Conservation (phyloP, 306 rosid genomes). For the Castanea sativa region DNA sequence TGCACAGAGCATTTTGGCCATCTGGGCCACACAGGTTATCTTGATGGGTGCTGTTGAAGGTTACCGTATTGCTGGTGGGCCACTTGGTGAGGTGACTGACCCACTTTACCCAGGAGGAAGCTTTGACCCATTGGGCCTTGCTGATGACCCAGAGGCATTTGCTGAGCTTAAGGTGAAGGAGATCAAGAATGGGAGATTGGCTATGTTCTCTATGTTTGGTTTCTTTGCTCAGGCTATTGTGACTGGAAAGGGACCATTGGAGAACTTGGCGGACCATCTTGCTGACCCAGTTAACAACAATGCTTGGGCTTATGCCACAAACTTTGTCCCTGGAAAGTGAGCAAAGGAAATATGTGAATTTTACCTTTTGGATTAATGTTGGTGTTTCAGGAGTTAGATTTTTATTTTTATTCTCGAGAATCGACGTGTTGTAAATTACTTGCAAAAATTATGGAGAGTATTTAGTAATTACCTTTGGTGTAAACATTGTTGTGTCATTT, state of each 20-base stretch:
- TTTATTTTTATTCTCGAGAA: no score
- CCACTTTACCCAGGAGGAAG: conserved; percentile 91
- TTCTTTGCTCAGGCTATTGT: conserved; percentile 94
- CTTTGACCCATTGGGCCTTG: conserved; percentile 94
- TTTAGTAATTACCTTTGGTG: no score
- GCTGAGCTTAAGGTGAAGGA: conserved; percentile 95
- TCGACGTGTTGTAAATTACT: no score
- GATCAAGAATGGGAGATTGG: conserved; percentile 80
- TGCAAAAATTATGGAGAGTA: no score
- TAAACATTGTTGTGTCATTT: no score
- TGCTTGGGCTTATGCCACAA: conserved; percentile 90
- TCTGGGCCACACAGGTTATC: conserved; percentile 77
- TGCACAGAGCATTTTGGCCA: conserved; percentile 92
- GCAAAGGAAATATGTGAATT: neutral
- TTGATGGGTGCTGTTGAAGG: conserved; percentile 95
- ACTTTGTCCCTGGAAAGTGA: conserved; percentile 96
- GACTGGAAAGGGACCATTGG: conserved; percentile 83
- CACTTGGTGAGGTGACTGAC: conserved; percentile 78
- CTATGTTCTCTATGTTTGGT: conserved; percentile 94
- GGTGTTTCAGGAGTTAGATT: no score
- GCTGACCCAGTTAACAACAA: conserved; percentile 98
- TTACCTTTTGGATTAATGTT: no score
- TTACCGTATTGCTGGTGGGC: conserved; percentile 85
- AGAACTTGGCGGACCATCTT: conserved; percentile 91
- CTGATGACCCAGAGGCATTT: conserved; percentile 93